Base-by-base conservation (phyloP, 1,284 basidiomycete species). In the Moesziomyces globuligerus region DNA sequence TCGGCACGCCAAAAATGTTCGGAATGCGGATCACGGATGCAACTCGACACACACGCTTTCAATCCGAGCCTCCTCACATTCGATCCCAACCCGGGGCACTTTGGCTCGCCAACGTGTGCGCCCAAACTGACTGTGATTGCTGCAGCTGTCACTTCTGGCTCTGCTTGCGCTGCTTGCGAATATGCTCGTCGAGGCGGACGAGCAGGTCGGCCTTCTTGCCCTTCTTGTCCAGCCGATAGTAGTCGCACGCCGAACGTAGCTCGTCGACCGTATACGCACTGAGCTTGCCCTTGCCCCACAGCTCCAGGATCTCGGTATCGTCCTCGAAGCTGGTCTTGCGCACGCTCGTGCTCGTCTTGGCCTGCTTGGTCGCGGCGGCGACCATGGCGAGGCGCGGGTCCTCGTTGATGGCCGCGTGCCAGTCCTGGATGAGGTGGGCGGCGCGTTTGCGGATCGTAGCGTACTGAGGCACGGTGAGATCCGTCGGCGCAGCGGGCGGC, bases 391-490 rank as follows among this genome's bases (percentile, higher is more conserved):
- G 48, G 17, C 78, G 55, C 26, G 54, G 41, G 76, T 94, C 92
- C 10, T 86, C 84, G n/a, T 85, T 83, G 40, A 95, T 83, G 7
- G 85, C 85, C 13, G 84, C 81, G 76, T 92, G 93, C 90, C 91
- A 96, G 57, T 87, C 86, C 65, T 86, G 86, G 79, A 96, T 88
- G 50, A 91, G 84, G 38, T 85, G 83, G 13, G 92, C 92, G 1
- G 90, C 91, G 25, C 90, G 87, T 85, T 91, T 90, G 76, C 92
- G 90, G 66, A 96, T 93, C 75, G 87, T 86, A 40, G 88, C 87
- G 48, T 89, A 86, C 74, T 91, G 90, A 2, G 94, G 94, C 57
- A 88, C 79, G 0, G 93, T 93, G 64, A 89, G 84, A 81, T 98
- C 94, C 70, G 89, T 88, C 67, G 93, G 90, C 4, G 53, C 26